These are phyloP conservation scores for Flaveria brownii DNA, from an alignment of 129 eudicot species.

Conservation along the genomic window DNA sequence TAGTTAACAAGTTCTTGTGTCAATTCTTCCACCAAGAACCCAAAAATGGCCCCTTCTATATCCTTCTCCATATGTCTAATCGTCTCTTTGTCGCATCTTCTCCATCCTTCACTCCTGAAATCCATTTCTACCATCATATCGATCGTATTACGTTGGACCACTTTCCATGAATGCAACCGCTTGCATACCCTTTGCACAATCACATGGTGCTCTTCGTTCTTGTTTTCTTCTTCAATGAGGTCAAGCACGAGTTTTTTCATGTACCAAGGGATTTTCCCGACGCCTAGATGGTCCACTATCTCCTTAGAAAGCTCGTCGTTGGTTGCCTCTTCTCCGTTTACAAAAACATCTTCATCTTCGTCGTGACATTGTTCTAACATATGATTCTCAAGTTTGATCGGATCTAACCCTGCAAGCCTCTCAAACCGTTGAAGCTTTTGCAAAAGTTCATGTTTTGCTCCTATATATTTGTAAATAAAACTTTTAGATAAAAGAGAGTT, in stretches of 20 bases:
- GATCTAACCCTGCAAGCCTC: slow-evolving; percentile 80
- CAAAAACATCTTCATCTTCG: slow-evolving; percentile 39
- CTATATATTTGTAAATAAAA: slow-evolving; percentile 33
- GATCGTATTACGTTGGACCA: slow-evolving; percentile 70
- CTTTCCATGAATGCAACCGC: slow-evolving; percentile 73
- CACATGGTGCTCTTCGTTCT: slow-evolving; percentile 30
- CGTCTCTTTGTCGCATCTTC: slow-evolving; percentile 40
- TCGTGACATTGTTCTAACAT: slow-evolving; percentile 54
- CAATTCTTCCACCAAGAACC: slow-evolving; percentile 59
- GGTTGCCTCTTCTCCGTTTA: slow-evolving; percentile 13
- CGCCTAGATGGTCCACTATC: slow-evolving; percentile 36
- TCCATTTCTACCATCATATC: slow-evolving; percentile 92
- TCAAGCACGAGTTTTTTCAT: slow-evolving; percentile 64
- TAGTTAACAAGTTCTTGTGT: slow-evolving; percentile 41
- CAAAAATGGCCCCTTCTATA: slow-evolving; percentile 55
- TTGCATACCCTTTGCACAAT: slow-evolving; percentile 57
- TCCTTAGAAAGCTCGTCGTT: slow-evolving; percentile 32
- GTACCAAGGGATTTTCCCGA: slow-evolving; percentile 51
- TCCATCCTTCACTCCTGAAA: slow-evolving; percentile 68
- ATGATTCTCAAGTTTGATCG: slow-evolving; percentile 80
- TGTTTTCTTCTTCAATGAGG: slow-evolving; percentile 59
- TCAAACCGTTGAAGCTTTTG: slow-evolving; percentile 82
- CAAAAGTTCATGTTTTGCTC: slow-evolving; percentile 71
- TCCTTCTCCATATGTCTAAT: slow-evolving; percentile 43
- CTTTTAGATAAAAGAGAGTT: neutral